Base-by-base conservation (phyloP, 805 yeast species). In the Yamadazyma kitorensis region DNA sequence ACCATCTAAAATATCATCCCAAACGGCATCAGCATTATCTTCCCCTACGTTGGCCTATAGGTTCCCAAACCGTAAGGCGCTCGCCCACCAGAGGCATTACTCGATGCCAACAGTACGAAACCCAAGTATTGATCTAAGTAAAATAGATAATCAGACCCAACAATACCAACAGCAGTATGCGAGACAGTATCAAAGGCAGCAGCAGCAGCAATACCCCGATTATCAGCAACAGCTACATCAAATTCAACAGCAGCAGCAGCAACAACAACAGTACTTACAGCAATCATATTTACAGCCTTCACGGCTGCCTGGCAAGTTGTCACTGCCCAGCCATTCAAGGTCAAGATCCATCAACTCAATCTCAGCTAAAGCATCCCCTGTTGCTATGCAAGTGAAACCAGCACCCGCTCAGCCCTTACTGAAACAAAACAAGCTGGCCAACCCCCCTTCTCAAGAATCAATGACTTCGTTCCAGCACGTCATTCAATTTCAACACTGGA, bases 1-100 rank as follows among this genome's bases (percentile, higher is more conserved):
- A 2, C 88, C 88, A 0, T 83, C 86, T 1, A 78, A 77, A 45
- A 69, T 80, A 8, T 89, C 89, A 1, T 87, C 87, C 1, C 74
- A 71, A 15, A 86, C 87, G 1, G 84, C 82, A 1, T 82, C 86
- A 14, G 58, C 52, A 43, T 42, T 64, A 24, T 55, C 66, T 5
- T 52, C 57, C 12, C 72, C 70, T 10, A 48, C 60, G 6, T 5
- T 49, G 9, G 37, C 24, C 29, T 31, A 37, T 27, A 33, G 48
- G 25, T 27, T 41, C 14, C 40, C 43, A 7, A 34, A 17, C 27
- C 29, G 35, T 38, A 27, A 29, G n/a, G 15, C 39, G 6, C 37
- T 48, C 14, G 40, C 35, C 28, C 72, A 67, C 41, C 72, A 63
- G 44, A 54, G 73, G 8, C 69, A 66, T 44, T 61, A 53, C 33